phyloP scores from a whole-genome alignment of 495 filamentous ascomycete genomes.

The Sordaria brevicollis region DNA sequence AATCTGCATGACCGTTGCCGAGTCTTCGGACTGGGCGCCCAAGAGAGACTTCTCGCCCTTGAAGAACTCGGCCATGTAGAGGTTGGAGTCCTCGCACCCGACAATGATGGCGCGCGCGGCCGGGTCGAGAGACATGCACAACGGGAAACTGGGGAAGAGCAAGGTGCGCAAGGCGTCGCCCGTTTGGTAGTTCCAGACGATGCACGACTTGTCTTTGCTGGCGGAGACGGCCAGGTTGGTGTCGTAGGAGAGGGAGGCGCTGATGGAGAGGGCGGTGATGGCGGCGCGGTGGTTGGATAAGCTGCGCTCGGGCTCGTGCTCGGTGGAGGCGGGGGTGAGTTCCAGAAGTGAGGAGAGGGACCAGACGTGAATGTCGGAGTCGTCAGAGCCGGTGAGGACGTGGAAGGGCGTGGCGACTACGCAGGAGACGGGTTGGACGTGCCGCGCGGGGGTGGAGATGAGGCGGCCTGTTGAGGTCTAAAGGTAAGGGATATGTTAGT shows the following conservation, averaged over 20 bases:
- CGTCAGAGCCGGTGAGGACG: slow-evolving; percentile 76
- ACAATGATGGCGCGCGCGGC: slow-evolving; percentile 73
- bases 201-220: slow-evolving; percentile 69
- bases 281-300: slow-evolving; percentile 72
- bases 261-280: slow-evolving; percentile 59
- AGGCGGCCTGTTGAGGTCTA: slow-evolving; percentile 79
- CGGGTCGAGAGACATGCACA: slow-evolving; percentile 69
- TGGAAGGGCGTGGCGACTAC: slow-evolving; percentile 66
- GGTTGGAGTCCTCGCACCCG: slow-evolving; percentile 71
- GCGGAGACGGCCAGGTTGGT: slow-evolving; percentile 69
- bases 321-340: slow-evolving; percentile 35
- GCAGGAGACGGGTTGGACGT: slow-evolving; percentile 75
- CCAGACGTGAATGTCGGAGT: slow-evolving; percentile 88
- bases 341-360: slow-evolving; percentile 61
- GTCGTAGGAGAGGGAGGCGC: slow-evolving; percentile 50
- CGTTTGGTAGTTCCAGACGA: slow-evolving; percentile 81
- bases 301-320: slow-evolving; percentile 50
- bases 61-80: slow-evolving; percentile 75
- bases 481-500: neutral
- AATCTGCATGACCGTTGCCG: slow-evolving; percentile 41
- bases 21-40: slow-evolving; percentile 43
- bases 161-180: slow-evolving; percentile 68
- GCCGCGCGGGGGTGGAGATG: slow-evolving; percentile 75
- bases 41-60: slow-evolving; percentile 36
- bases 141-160: slow-evolving; percentile 60